A percentile compares a stretch with the other conserved stretches of the same genome.
phyloP scores from a whole-genome alignment of 2,329 filamentous ascomycete species.

The Lasiodiplodia sp. region DNA sequence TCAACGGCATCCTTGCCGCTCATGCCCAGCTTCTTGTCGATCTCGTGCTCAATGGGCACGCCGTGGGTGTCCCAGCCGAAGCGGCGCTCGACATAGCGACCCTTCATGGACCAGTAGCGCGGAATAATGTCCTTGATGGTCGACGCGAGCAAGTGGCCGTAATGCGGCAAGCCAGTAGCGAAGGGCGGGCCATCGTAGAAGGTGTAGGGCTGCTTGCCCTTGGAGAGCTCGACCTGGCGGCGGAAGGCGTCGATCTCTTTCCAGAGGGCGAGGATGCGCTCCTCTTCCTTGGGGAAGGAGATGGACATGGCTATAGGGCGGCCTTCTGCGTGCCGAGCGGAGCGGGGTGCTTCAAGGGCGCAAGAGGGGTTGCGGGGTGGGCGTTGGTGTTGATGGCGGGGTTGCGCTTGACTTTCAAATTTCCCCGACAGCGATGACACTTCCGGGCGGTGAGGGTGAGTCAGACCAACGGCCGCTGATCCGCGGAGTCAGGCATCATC shows the following conservation, averaged over 20 bases:
- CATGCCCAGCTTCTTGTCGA: slow-evolving; percentile 93
- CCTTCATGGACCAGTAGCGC: slow-evolving; percentile 97
- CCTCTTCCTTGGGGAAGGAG: slow-evolving; percentile 85
- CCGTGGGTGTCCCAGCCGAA: slow-evolving; percentile 98
- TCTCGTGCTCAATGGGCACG: slow-evolving; percentile 94
- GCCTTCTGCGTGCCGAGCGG: slow-evolving; percentile 28
- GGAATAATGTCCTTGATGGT: slow-evolving; percentile 98
- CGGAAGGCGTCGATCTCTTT: slow-evolving; percentile 91
- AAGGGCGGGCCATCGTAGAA: slow-evolving; percentile 81
- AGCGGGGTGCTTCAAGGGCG: slow-evolving; percentile 8
- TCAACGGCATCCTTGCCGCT: slow-evolving; percentile 86
- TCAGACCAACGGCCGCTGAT: slow-evolving; percentile 20
- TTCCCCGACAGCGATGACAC: slow-evolving; percentile 14
- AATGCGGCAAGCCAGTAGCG: slow-evolving; percentile 67
- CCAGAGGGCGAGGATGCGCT: slow-evolving; percentile 84
- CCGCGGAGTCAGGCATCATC: background rate
- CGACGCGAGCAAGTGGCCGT: slow-evolving; percentile 82
- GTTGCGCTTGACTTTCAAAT: slow-evolving; percentile 24
- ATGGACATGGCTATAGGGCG: slow-evolving; percentile 27
- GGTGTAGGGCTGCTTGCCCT: slow-evolving; percentile 83
- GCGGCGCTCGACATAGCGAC: slow-evolving; percentile 86
- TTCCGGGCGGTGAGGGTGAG: slow-evolving; percentile 29
- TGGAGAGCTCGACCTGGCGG: slow-evolving; percentile 84
- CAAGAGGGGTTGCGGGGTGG: slow-evolving; percentile 22
- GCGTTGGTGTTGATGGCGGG: slow-evolving; percentile 27